Evolutionary conservation across 441 rosid genomes (phyloP), one percentile per base, ranked within the genome.

Genomic region (Rhodomyrtus psidioides): DNA sequence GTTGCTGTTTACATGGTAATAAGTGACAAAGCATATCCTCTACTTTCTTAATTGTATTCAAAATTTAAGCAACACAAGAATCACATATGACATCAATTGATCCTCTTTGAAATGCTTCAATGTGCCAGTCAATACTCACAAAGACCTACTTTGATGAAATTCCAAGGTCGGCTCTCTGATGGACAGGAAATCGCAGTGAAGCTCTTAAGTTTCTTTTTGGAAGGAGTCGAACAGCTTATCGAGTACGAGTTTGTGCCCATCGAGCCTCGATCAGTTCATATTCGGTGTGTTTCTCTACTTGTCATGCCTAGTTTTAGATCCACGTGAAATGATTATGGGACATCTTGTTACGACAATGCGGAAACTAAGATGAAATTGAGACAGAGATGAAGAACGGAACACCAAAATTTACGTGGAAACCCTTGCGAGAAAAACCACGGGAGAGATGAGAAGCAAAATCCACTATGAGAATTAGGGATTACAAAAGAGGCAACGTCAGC

Each of bases 151-250:
- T 30, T 30, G 24, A 30, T 30, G 44, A 62, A 62, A 62, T 7
- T 62, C 28, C 24, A 62, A 24, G 75, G 75, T 19, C 13, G 3
- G 23, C 13, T 62, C 12, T 17, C 3, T 13, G 28, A 62, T 9
- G 44, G 92, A 70, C 89, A 87, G 86, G 89, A 88, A 34, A 88
- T 93, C 57, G 95, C 95, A 2, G 87, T 91, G 59, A 93, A 92
- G 85, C 90, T 93, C 15, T 75, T 88, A 17, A 91, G 94, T 42
- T 92, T 89, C 83, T 93, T 90, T 84, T 53, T 90, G 86, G 83
- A 90, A 46, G 89, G 90, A 82, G 87, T 83, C 21, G 92, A 92
- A 85, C 91, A 85, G 81, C 88, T 93, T 83, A 91, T 93, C 51
- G 60, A 90, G 27, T 91, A 87, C 21, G 89, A 92, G 88, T 91